These are phyloP conservation scores for Citrullus amarus DNA, from an alignment of 306 rosid species.

Conservation along the genomic window DNA sequence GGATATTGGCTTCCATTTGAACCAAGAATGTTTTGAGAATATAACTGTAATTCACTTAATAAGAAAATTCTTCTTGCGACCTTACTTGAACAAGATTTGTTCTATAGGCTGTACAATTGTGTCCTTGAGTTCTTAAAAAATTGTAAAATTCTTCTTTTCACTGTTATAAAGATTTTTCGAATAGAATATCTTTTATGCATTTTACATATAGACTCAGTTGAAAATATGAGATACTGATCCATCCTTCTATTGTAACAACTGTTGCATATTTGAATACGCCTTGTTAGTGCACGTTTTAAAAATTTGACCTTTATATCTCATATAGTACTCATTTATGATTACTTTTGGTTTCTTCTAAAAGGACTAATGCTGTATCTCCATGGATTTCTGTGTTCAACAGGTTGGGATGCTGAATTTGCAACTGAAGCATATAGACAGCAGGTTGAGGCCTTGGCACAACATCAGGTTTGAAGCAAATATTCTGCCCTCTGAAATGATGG, in stretches of 20 bases:
- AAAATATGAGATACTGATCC: background rate
- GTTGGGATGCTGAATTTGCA: slow-evolving; percentile 98
- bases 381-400: slow-evolving; percentile 24
- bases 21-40: background rate
- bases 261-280: background rate
- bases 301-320: background rate
- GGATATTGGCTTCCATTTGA: background rate
- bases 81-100: too few species aligned
- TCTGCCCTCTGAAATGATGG: background rate
- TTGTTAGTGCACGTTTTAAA: background rate
- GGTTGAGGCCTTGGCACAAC: slow-evolving; percentile 92
- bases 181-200: background rate
- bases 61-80: background rate
- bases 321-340: background rate
- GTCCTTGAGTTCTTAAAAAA: too few species aligned
- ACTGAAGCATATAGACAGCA: slow-evolving; percentile 95
- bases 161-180: background rate
- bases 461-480: slow-evolving; percentile 43
- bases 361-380: slow-evolving; percentile 2
- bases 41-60: background rate
- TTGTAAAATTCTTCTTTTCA: background rate
- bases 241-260: background rate
- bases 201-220: background rate
- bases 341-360: background rate
- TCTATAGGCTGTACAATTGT: too few species aligned